These are phyloP conservation scores for Thermothelomyces thermophilus DNA, from an alignment of 2,329 filamentous ascomycete genomes.

Conservation along the genomic window DNA sequence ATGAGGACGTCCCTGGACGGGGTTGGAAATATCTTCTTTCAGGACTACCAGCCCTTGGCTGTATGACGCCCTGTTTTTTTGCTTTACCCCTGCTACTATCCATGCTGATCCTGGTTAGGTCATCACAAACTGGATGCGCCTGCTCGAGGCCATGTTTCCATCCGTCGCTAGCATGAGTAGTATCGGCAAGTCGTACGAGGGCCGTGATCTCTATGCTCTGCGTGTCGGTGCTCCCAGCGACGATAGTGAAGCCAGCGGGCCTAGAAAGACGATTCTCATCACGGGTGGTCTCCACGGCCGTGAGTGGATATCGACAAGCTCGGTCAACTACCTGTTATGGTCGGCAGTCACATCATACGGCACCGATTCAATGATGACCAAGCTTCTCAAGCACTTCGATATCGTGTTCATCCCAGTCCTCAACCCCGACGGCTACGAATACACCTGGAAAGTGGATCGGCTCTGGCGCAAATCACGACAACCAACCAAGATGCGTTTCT, in stretches of 20 bases:
- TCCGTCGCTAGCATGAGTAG: conserved; percentile 66
- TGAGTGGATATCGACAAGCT: conserved; percentile 93
- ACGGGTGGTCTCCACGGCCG: conserved; percentile 85
- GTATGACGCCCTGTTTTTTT: conserved; percentile 38
- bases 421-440: conserved; percentile 92
- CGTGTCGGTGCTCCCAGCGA: conserved; percentile 53
- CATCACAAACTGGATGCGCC: conserved; percentile 83
- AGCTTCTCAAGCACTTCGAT: conserved; percentile 76
- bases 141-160: conserved; percentile 85
- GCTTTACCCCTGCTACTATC: neutral
- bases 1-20: conserved; percentile 31
- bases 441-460: conserved; percentile 85
- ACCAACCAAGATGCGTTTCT: conserved; percentile 73
- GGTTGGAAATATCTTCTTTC: conserved; percentile 77
- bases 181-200: conserved; percentile 82
- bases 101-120: conserved; percentile 27
- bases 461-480: conserved; percentile 95
- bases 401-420: conserved; percentile 81
- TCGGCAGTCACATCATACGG: conserved; percentile 78
- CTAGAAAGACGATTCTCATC: conserved; percentile 39
- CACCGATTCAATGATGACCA: conserved; percentile 63
- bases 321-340: conserved; percentile 86
- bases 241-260: conserved; percentile 28
- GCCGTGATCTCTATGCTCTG: conserved; percentile 76
- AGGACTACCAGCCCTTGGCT: conserved; percentile 81